Base-by-base conservation (phyloP, 805 yeast genomes). In the Clavispora fructus region DNA sequence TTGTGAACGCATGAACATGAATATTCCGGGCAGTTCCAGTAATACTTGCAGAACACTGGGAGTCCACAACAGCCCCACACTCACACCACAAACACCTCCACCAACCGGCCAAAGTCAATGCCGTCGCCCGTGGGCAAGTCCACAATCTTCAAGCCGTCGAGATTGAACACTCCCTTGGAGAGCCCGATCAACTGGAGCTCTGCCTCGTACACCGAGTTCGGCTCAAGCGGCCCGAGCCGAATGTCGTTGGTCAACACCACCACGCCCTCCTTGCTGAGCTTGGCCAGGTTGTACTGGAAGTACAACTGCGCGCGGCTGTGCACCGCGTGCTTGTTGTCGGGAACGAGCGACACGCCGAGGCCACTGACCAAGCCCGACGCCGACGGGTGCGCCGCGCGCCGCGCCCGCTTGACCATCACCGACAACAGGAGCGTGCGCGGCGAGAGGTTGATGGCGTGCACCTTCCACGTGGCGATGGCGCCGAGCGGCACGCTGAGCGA, bases 81-180 rank as follows among this genome's bases (percentile, higher is more conserved):
- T 19, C 54, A 64, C 37, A 67, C 67, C 8, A 86, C 88, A 46
- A 82, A 74, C 1, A 87, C 85, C 55, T 85, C 90, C 32, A 87
- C 68, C 44, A 86, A 65, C 47, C 79, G 75, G 1, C 89, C 90
- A 58, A 87, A 83, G 50, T 82, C 90, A 51, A 82, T 73, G 1
- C 80, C 76, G 46, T 85, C 91, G 3, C 91, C 88, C 16, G 81
- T 74, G 32, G 61, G 57, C 10, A 80, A 67, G 56, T 87, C 95
- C 40, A 82, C 73, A 12, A 87, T 69, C 47, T 77, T 77, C n/a
- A 85, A 73, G 2, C 87, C 89, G 45, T 77, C 80, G 17, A 87
- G 63, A 39, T 78, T 77, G 58, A 76, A 82, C 7, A 83, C 73
- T 0, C 95, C 95, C 52, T 73, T 71, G 37, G 80, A 75, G 12